Evolutionary conservation across 139 green algal genomes (phyloP).

Genomic region (Chlorokybus atmophyticus): DNA sequence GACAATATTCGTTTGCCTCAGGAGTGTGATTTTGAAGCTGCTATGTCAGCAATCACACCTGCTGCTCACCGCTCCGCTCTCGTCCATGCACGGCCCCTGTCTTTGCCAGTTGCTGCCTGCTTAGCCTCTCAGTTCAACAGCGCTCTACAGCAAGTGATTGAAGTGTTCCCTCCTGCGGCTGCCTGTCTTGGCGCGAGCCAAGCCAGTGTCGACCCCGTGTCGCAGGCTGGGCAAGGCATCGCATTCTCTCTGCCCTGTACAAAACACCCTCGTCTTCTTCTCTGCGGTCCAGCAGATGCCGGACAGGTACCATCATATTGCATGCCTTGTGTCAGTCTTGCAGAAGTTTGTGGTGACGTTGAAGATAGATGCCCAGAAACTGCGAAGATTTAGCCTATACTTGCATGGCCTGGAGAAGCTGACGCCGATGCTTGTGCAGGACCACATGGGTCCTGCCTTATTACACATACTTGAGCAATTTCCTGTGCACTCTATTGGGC

Average conservation of each 20-base stretch:
- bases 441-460: slow-evolving; percentile 45
- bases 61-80: slow-evolving; percentile 49
- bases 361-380: no score
- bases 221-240: background rate
- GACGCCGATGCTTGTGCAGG: slow-evolving; percentile 8
- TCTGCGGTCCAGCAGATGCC: no score
- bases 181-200: background rate
- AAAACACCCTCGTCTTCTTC: no score
- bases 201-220: background rate
- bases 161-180: slow-evolving; percentile 44
- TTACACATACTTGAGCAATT: slow-evolving; percentile 71
- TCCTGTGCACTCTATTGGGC: slow-evolving; percentile 56
- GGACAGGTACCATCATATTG: background rate
- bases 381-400: background rate
- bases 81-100: slow-evolving; percentile 44
- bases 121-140: background rate
- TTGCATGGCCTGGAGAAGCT: background rate
- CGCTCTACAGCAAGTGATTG: slow-evolving; percentile 20
- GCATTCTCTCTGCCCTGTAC: background rate
- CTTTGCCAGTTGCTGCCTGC: slow-evolving; percentile 8
- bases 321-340: background rate
- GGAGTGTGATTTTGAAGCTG: slow-evolving; percentile 62
- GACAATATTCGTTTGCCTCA: no score
- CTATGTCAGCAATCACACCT: slow-evolving; percentile 60
- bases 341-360: no score